Base-by-base conservation (phyloP, 2,329 filamentous ascomycete genomes). In the Corinectria fuckeliana region DNA sequence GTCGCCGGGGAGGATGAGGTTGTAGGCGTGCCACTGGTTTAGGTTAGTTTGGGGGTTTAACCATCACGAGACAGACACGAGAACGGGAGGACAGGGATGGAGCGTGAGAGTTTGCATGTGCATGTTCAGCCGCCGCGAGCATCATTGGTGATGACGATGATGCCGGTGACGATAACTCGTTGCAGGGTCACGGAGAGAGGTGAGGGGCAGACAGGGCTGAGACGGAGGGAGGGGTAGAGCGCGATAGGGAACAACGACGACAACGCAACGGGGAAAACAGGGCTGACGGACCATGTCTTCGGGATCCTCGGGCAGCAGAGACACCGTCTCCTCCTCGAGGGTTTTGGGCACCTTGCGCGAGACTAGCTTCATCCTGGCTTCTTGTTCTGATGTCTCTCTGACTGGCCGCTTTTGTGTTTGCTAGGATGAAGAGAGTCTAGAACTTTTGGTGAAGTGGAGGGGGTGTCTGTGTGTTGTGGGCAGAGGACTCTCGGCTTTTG, bases 21-120 rank as follows among this genome's bases (percentile, higher is more conserved):
- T 87, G 72, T 87, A 85, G 66, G 83, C 83, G 62, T 87, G 84
- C 85, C 85, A 87, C 81, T 79, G 52, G 34, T 49, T 25, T 16
- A 8, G 4, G 48, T 70, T 66, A 71, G 68, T 39, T 16, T 34
- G 14, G 9, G 28, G 28, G 28, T 10, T 30, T 8, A 30, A 13
- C 2, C 28, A 30, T 10, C 9, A 13, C 34, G 14, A 36, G 14
- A n/a, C 34, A 16, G 6, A 36, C 13, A 36, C 14, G 4, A 36
- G 13, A n/a, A 32, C 9, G 28, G 28, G 28, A 32, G n/a, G n/a
- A n/a, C n/a, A n/a, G n/a, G n/a, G n/a, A 18, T 36, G 32, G 32
- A 6, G 7, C 32, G 32, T 16, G 32, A 36, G 32, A 36, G 32
- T 36, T 36, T 8, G 32, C 7, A n/a, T 36, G 32, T 36, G 32